Evolutionary conservation across 352 stramenopile species (phyloP), one percentile per base, ranked within the genome.

Genomic region (Globisporangium recalcitrans): DNA sequence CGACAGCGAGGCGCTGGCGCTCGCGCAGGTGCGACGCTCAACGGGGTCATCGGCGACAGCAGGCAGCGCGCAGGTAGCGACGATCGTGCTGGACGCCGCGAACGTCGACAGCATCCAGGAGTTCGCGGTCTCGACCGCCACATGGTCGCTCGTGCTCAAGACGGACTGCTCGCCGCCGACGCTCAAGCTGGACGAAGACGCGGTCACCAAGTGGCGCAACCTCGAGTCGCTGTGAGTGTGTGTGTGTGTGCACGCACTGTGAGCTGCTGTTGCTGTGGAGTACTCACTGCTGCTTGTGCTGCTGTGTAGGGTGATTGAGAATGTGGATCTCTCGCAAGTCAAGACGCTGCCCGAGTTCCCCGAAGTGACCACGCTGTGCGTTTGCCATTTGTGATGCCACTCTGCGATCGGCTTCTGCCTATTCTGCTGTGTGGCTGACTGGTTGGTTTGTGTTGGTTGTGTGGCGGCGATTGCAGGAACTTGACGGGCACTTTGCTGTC

Each of bases 321-420:
- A 67, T 31, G 48, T 62, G 26, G 44, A 67, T n/a, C 61, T 67
- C 53, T 62, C 61, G 34, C 32, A 62, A 16, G 53, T 67, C 34
- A 53, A 55, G 6, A 38, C 44, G 14, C 61, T 67, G 61, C 60
- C 14, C 24, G 54, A 58, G 26, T 42, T 27, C 51, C 51, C 51
- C 4, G 51, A 40, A 57, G 8, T 57, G 29, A 44, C 51, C 3
- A 42, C 51, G 21, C n/a, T 57, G 51, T 57, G 19, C 21, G 32
- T 21, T 36, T 19, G 38, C 6, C 38, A n/a, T n/a, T 4, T 21
- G 4, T 34, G 21, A 7, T 22, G 52, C 4, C n/a, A 16, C 9
- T n/a, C 27, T 46, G 26, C n/a, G n/a, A 36, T 31, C 46, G 52
- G 10, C 1, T 31, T 8, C 11, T 40, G 4, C 13, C 31, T 36